phyloP scores from a whole-genome alignment of 805 yeast species.

The Candida bentonensis region DNA sequence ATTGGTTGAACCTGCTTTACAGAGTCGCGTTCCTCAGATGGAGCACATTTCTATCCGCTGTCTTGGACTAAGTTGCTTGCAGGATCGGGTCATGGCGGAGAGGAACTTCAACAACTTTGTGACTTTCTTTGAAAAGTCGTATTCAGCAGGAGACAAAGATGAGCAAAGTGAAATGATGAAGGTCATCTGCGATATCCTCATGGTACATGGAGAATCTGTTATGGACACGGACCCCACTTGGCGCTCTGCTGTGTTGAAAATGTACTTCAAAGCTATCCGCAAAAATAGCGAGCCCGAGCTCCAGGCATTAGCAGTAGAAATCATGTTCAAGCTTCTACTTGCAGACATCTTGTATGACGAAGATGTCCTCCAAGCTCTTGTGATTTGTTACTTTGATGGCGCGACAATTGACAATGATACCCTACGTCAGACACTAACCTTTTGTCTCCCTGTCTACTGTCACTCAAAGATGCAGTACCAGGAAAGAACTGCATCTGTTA shows the following conservation, averaged over 20 bases:
- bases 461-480: slow-evolving; percentile 66
- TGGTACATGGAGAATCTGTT: slow-evolving; percentile 60
- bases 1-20: slow-evolving; percentile 68
- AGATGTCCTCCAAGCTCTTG: slow-evolving; percentile 43
- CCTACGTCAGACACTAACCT: slow-evolving; percentile 65
- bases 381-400: slow-evolving; percentile 66
- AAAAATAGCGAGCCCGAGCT: slow-evolving; percentile 38
- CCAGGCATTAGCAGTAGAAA: slow-evolving; percentile 75
- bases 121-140: slow-evolving; percentile 54
- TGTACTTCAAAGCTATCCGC: slow-evolving; percentile 53
- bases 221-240: slow-evolving; percentile 48
- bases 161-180: slow-evolving; percentile 50
- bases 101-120: slow-evolving; percentile 14
- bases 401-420: slow-evolving; percentile 45
- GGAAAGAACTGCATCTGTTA: slow-evolving; percentile 32
- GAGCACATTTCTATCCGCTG: slow-evolving; percentile 58
- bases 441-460: slow-evolving; percentile 79
- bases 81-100: slow-evolving; percentile 47
- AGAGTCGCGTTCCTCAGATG: slow-evolving; percentile 38
- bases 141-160: slow-evolving; percentile 50
- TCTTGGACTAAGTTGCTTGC: slow-evolving; percentile 64
- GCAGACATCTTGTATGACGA: slow-evolving; percentile 63
- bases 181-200: slow-evolving; percentile 62
- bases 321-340: slow-evolving; percentile 66
- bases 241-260: slow-evolving; percentile 42